Conservation (phyloP, 2,329 filamentous ascomycete genomes). For the Leptodontidium sp. region DNA sequence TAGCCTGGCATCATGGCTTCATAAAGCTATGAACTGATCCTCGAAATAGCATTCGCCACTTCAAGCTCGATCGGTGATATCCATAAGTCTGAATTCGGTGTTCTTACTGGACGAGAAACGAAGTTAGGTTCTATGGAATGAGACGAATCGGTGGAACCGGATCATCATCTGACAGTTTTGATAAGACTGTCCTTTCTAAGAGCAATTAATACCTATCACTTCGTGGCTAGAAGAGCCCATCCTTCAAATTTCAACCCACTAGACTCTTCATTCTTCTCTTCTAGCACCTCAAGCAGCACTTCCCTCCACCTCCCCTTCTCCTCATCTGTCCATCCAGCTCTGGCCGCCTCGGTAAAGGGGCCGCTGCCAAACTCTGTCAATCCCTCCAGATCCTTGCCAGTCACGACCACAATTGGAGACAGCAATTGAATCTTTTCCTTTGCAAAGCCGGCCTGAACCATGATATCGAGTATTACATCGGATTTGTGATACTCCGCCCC, state of each 20-base stretch:
- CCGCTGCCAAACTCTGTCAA: constrained; percentile 44
- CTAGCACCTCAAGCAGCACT: not conserved
- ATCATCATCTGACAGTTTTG: too few relatives aligned
- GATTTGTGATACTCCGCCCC: constrained; percentile 1
- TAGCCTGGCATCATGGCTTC: too few relatives aligned
- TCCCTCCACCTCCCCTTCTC: constrained; percentile 17
- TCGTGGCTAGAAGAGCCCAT: constrained; percentile 5
- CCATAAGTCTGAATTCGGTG: too few relatives aligned
- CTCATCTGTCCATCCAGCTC: constrained; percentile 32
- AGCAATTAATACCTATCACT: not conserved
- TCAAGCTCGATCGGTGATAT: too few relatives aligned
- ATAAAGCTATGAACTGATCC: too few relatives aligned
- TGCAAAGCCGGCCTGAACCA: constrained; percentile 8
- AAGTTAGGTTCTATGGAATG: too few relatives aligned
- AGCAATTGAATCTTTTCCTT: not conserved
- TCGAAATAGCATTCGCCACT: too few relatives aligned
- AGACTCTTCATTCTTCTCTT: constrained; percentile 8
- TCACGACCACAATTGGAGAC: constrained; percentile 32
- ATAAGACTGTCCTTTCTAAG: too few relatives aligned
- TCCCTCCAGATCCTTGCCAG: constrained; percentile 42
- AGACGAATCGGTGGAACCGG: too few relatives aligned
- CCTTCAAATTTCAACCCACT: constrained; percentile 14
- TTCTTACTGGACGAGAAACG: too few relatives aligned
- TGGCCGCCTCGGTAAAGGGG: constrained; percentile 44
- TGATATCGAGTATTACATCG: not conserved